These are phyloP conservation scores for Ziziphus jujuba DNA, from an alignment of 306 rosid genomes.

Conservation along the genomic window DNA sequence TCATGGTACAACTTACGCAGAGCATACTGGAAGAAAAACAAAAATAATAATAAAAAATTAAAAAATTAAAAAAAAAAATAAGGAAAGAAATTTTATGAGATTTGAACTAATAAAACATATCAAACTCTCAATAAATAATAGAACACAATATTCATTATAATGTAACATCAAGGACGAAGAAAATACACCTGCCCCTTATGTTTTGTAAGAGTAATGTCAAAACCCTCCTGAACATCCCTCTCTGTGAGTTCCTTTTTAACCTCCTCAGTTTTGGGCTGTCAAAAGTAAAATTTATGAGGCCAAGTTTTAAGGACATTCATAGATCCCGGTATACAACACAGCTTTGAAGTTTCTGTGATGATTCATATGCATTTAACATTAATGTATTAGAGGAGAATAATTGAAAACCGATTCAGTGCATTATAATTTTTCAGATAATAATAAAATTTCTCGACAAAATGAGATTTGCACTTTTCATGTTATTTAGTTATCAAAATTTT, in stretches of 20 bases:
- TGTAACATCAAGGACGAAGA: slow-evolving; percentile 12
- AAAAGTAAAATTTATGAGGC: slow-evolving; percentile 31
- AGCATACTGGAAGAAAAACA: too few species aligned
- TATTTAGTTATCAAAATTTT: not conserved
- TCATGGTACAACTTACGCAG: slow-evolving; percentile 94
- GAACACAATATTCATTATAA: not conserved
- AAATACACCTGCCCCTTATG: slow-evolving; percentile 77
- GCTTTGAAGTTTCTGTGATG: too few species aligned
- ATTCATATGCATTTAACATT: too few species aligned
- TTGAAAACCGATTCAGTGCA: too few species aligned
- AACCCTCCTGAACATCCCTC: slow-evolving; percentile 81
- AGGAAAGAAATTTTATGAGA: not conserved
- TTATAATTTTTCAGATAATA: not conserved
- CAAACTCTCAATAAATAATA: slow-evolving; percentile 8
- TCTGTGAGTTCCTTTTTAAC: slow-evolving; percentile 76
- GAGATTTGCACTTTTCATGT: not conserved
- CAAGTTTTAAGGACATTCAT: slow-evolving; percentile 1
- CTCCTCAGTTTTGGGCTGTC: slow-evolving; percentile 87
- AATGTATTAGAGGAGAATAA: too few species aligned
- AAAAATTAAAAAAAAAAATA: too few species aligned
- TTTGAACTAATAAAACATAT: not conserved
- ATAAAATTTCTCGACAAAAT: not conserved
- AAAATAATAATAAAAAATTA: too few species aligned
- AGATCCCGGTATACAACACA: too few species aligned
- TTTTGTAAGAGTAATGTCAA: slow-evolving; percentile 84